A percentile compares a stretch with the other conserved stretches of the same genome.
These are phyloP conservation scores for Eragrostis nindensis DNA, from an alignment of 176 grass and related monocot species.

Conservation along the genomic window DNA sequence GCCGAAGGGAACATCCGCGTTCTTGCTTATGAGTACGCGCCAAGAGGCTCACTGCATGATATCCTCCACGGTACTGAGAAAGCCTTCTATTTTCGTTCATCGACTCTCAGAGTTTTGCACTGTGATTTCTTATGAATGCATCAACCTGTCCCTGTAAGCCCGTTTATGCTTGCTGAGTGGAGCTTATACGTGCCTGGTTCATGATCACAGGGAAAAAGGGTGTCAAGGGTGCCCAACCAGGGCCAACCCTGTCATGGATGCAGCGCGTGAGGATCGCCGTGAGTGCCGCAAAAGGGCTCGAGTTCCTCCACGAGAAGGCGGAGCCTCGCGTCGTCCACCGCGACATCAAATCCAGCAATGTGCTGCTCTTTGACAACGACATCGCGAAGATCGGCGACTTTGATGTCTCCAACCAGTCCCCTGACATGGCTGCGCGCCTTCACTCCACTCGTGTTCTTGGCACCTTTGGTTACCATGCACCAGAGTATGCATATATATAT, in stretches of 20 bases:
- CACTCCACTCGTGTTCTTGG: conserved; percentile 88
- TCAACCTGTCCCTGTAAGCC: too few species aligned
- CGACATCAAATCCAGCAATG: conserved; percentile 90
- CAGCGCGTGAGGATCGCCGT: conserved; percentile 69
- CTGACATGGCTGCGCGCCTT: conserved; percentile 84
- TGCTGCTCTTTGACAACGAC: conserved; percentile 73
- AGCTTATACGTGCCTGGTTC: background rate
- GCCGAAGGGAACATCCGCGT: conserved; percentile 62
- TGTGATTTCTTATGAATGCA: too few species aligned
- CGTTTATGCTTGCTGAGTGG: background rate
- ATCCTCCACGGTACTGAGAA: conserved; percentile 72
- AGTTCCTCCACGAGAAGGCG: conserved; percentile 84
- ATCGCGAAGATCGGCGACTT: conserved; percentile 72
- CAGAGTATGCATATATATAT: conserved; percentile 60
- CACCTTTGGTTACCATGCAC: conserved; percentile 90
- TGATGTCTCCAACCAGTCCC: conserved; percentile 74
- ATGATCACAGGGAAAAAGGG: conserved; percentile 71
- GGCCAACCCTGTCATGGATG: conserved; percentile 65
- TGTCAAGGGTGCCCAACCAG: conserved; percentile 77
- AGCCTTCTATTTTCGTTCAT: conserved; percentile 2
- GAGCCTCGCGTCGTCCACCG: conserved; percentile 79
- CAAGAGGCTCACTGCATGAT: conserved; percentile 86
- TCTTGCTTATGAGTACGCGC: conserved; percentile 84
- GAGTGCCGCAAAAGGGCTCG: conserved; percentile 62
- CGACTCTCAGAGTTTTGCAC: too few species aligned